A percentile compares a stretch with the other conserved stretches of the same genome.
Evolutionary conservation across 2,329 filamentous ascomycete species (phyloP).

Genomic region (Colletotrichum orchidophilum): DNA sequence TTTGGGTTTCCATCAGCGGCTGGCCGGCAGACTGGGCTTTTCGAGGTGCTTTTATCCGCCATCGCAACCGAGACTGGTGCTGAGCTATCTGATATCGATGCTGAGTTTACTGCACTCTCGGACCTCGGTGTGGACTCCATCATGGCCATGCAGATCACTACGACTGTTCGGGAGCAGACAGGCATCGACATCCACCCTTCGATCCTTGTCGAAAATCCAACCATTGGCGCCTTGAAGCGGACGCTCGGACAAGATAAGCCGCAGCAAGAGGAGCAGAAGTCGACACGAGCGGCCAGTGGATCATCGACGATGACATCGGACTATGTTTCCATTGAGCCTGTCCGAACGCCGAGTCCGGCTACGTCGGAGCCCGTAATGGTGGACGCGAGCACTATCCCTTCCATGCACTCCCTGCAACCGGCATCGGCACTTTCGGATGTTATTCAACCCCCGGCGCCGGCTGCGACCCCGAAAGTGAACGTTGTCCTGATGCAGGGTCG

Average conservation of each 20-base stretch:
- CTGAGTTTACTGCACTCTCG: too few species aligned
- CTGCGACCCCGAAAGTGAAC: not conserved
- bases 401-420: not conserved
- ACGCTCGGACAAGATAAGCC: not conserved
- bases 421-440: too few species aligned
- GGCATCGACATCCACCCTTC: not conserved
- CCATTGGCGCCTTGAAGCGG: not conserved
- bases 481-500: not conserved
- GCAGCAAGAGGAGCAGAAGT: not conserved
- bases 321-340: not conserved
- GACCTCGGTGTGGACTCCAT: too few species aligned
- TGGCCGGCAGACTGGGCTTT: not conserved
- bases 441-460: not conserved
- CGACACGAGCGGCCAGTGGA: not conserved
- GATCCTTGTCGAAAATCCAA: not conserved
- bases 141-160: too few species aligned
- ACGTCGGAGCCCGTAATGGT: not conserved
- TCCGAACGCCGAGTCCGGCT: not conserved
- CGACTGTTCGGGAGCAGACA: too few species aligned
- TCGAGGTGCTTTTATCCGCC: not conserved
- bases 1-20: not conserved
- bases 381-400: not conserved
- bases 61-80: not conserved
- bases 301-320: not conserved
- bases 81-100: not conserved